Evolutionary conservation across 495 filamentous ascomycete species (phyloP).

Genomic region (Aspergillus bertholletiae): DNA sequence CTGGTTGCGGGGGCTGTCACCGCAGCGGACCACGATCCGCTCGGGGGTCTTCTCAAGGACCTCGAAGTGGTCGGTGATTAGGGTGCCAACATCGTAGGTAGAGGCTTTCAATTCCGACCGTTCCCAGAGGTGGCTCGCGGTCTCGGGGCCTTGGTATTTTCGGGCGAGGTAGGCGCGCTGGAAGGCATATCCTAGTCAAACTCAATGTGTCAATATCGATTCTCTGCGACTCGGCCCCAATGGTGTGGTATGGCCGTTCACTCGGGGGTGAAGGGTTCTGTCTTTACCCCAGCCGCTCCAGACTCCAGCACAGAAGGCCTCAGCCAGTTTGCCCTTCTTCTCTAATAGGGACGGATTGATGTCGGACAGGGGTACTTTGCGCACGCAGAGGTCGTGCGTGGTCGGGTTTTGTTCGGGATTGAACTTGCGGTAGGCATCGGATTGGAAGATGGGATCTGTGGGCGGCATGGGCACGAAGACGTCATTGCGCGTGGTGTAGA

Average conservation of each 20-base stretch:
- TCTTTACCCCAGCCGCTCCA: conserved; percentile 60
- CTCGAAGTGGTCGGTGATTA: conserved; percentile 75
- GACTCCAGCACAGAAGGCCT: conserved; percentile 62
- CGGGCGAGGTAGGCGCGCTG: conserved; percentile 59
- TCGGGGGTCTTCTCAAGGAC: conserved; percentile 63
- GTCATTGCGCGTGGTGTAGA: conserved; percentile 42
- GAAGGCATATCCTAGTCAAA: conserved; percentile 52
- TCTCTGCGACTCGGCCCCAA: too few species aligned
- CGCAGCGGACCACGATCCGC: conserved; percentile 61
- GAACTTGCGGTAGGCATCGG: conserved; percentile 49
- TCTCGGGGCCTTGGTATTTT: conserved; percentile 61
- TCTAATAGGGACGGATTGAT: conserved; percentile 63
- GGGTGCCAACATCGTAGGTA: conserved; percentile 58
- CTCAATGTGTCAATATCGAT: too few species aligned
- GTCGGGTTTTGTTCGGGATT: conserved; percentile 62
- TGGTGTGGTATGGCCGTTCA: too few species aligned
- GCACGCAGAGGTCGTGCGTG: conserved; percentile 59
- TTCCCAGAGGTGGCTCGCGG: conserved; percentile 61
- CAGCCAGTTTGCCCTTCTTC: conserved; percentile 54
- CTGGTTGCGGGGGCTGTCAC: conserved; percentile 57
- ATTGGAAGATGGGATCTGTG: conserved; percentile 60
- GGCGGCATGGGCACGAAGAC: conserved; percentile 46
- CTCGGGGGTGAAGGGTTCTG: neutral
- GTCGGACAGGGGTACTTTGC: conserved; percentile 56
- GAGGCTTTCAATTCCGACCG: conserved; percentile 47